Evolutionary conservation across 495 filamentous ascomycete species (phyloP).

Genomic region (Choiromyces venosus): DNA sequence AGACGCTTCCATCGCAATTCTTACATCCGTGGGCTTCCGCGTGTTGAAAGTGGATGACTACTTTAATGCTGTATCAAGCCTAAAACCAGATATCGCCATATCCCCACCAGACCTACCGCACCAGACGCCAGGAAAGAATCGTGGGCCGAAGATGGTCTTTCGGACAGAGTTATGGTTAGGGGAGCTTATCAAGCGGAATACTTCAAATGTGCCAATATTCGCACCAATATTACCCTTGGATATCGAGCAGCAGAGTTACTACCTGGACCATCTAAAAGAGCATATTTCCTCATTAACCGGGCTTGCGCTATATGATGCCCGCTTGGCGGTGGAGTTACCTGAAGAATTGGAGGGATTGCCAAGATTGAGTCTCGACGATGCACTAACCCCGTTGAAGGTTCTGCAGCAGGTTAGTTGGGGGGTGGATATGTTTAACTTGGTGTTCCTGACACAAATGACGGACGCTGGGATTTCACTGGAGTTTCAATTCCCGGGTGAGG

Average conservation of each 20-base stretch:
- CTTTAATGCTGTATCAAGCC: slow-evolving; percentile 52
- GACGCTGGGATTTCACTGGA: slow-evolving; percentile 81
- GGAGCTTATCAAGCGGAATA: slow-evolving; percentile 50
- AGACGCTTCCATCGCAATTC: slow-evolving; percentile 63
- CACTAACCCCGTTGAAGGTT: slow-evolving; percentile 64
- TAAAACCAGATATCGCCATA: slow-evolving; percentile 76
- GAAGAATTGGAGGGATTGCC: slow-evolving; percentile 56
- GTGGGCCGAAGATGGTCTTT: slow-evolving; percentile 76
- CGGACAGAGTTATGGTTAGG: slow-evolving; percentile 69
- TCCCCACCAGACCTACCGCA: slow-evolving; percentile 70
- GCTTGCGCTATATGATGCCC: slow-evolving; percentile 72
- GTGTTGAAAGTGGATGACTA: slow-evolving; percentile 64
- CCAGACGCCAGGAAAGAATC: slow-evolving; percentile 58
- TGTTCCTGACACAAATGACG: slow-evolving; percentile 65
- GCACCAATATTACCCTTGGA: slow-evolving; percentile 74
- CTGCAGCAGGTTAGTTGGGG: slow-evolving; percentile 68
- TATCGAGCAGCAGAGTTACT: slow-evolving; percentile 67
- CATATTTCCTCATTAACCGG: slow-evolving; percentile 58
- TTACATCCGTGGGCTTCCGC: slow-evolving; percentile 78
- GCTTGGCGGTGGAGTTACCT: slow-evolving; percentile 61
- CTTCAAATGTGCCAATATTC: slow-evolving; percentile 53
- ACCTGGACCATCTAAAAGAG: slow-evolving; percentile 62
- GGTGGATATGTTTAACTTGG: slow-evolving; percentile 70
- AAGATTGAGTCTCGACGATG: slow-evolving; percentile 64
- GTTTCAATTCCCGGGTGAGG: slow-evolving; percentile 57